Conservation (phyloP, 1,284 basidiomycete genomes). For the Apiotrichum porosum region DNA sequence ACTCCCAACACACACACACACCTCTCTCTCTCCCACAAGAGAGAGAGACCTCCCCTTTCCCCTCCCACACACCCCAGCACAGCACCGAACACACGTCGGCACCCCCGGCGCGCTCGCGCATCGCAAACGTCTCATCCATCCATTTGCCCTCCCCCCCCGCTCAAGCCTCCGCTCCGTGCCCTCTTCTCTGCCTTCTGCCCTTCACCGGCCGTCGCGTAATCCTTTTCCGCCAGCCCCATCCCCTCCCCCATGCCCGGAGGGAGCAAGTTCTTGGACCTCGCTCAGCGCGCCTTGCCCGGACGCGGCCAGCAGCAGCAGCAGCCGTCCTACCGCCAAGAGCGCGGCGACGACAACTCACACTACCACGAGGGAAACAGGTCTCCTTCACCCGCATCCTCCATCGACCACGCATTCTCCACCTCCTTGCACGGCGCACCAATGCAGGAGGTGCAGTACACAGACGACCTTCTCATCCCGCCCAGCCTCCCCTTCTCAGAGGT, state of each 20-base stretch:
- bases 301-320: background rate
- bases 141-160: too few relatives aligned
- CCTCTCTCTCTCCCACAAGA: too few relatives aligned
- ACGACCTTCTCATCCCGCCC: constrained; percentile 28
- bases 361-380: constrained; percentile 5
- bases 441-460: constrained; percentile 25
- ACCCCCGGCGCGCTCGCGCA: too few relatives aligned
- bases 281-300: constrained; percentile 3
- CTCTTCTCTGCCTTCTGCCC: too few relatives aligned
- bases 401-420: constrained; percentile 14
- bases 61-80: too few relatives aligned
- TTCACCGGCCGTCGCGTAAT: too few relatives aligned
- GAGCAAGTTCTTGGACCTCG: constrained; percentile 6
- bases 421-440: constrained; percentile 10
- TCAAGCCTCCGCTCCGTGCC: too few relatives aligned
- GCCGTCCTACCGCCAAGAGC: background rate
- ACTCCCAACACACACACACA: too few relatives aligned
- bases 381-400: constrained; percentile 1
- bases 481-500: constrained; percentile 27
- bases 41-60: too few relatives aligned
- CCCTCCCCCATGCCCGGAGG: background rate
- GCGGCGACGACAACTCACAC: background rate
- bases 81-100: too few relatives aligned
- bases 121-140: too few relatives aligned
- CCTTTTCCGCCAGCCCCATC: too few relatives aligned